phyloP scores from a whole-genome alignment of 805 yeast species.

The Blastobotrys muscicola region DNA sequence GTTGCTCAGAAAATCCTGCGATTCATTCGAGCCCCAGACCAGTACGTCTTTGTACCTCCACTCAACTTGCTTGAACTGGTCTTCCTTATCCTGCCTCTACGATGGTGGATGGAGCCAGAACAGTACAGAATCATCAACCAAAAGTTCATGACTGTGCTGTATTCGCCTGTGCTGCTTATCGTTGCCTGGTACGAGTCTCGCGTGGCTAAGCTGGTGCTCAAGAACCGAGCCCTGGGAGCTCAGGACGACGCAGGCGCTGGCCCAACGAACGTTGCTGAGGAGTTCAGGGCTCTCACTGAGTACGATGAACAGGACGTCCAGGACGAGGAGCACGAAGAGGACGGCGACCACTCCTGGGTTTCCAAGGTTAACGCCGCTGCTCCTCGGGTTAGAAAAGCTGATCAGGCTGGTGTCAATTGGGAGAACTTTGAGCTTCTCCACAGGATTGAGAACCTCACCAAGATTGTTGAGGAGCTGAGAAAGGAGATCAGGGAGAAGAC shows the following conservation, averaged over 20 bases:
- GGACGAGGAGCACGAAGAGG: slow-evolving; percentile 33
- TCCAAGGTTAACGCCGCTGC: slow-evolving; percentile 38
- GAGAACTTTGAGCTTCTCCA: slow-evolving; percentile 12
- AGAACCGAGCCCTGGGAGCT: slow-evolving; percentile 53
- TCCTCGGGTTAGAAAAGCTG: slow-evolving; percentile 49
- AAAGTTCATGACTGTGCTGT: slow-evolving; percentile 51
- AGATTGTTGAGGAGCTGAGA: slow-evolving; percentile 9
- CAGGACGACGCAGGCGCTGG: slow-evolving; percentile 53
- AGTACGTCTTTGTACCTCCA: slow-evolving; percentile 77
- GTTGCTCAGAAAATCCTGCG: slow-evolving; percentile 77
- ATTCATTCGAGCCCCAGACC: slow-evolving; percentile 83
- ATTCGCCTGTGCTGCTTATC: slow-evolving; percentile 55
- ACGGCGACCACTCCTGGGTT: slow-evolving; percentile 41
- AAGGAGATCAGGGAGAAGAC: not conserved
- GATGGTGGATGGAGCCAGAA: slow-evolving; percentile 28
- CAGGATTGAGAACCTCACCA: slow-evolving; percentile 14
- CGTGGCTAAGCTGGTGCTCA: slow-evolving; percentile 58
- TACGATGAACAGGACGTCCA: slow-evolving; percentile 79
- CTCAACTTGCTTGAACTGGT: slow-evolving; percentile 62
- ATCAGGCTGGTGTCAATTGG: slow-evolving; percentile 14
- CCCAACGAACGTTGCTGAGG: slow-evolving; percentile 47
- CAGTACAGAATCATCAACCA: slow-evolving; percentile 39
- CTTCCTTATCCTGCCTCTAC: slow-evolving; percentile 37
- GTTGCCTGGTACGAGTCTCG: slow-evolving; percentile 57
- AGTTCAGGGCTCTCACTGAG: slow-evolving; percentile 30